Percentiles rank a stretch among this genome's conserved stretches.
Conservation (phyloP, 1,284 basidiomycete genomes). For the Peniophora sp. region DNA sequence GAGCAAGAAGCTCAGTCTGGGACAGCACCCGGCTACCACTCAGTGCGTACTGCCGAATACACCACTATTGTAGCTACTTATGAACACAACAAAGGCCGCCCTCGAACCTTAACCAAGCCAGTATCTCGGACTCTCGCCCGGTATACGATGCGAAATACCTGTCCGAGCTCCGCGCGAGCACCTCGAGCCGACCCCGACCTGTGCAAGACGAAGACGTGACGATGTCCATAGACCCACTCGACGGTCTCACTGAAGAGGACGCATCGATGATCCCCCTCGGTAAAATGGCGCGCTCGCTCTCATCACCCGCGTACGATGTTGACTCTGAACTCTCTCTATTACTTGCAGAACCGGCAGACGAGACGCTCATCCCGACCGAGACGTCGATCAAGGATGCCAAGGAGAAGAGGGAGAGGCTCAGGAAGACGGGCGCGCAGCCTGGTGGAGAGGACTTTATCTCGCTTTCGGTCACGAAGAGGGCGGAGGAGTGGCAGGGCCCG, state of each 20-base stretch:
- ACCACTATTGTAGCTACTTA: background rate
- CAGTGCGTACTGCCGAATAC: constrained; percentile 12
- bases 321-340: constrained; percentile 2
- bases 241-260: constrained; percentile 4
- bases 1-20: constrained; percentile 55
- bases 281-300: constrained; percentile 3
- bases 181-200: constrained; percentile 45
- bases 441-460: constrained; percentile 76
- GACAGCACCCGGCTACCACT: constrained; percentile 41
- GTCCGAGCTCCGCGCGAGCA: constrained; percentile 77
- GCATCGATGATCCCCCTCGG: constrained; percentile 1
- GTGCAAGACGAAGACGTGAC: constrained; percentile 38
- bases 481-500: constrained; percentile 57
- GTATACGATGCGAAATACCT: constrained; percentile 76
- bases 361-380: constrained; percentile 62
- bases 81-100: constrained; percentile 22
- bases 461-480: constrained; percentile 55
- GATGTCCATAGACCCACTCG: constrained; percentile 40
- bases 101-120: constrained; percentile 42
- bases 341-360: constrained; percentile 15
- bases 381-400: constrained; percentile 75
- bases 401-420: constrained; percentile 65
- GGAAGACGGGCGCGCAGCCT: constrained; percentile 34
- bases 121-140: constrained; percentile 42
- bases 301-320: constrained; percentile 2